Conservation (phyloP, 2,329 filamentous ascomycete species). For the Paraconiothyrium sp. region DNA sequence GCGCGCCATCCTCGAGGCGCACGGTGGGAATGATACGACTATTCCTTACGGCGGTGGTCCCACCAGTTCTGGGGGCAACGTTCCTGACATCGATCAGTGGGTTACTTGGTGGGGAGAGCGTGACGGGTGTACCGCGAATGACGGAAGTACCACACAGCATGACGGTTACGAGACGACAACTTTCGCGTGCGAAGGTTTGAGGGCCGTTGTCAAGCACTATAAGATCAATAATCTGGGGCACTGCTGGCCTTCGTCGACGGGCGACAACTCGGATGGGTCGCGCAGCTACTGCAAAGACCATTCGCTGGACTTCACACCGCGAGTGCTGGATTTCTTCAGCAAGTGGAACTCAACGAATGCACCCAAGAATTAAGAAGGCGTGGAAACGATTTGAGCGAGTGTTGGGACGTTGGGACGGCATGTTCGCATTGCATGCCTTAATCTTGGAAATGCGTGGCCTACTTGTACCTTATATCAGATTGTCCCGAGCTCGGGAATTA, state of each 20-base stretch:
- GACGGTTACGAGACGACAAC: background rate
- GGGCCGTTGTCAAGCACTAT: constrained; percentile 8
- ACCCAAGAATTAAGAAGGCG: constrained; percentile 1
- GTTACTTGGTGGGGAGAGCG: constrained; percentile 12
- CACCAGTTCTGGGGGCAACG: background rate
- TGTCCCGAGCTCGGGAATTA: too few species aligned
- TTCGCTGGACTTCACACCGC: constrained; percentile 11
- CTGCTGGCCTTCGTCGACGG: constrained; percentile 15
- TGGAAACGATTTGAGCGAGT: background rate
- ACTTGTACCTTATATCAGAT: too few species aligned
- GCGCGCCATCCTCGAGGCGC: constrained; percentile 13
- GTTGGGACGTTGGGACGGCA: background rate
- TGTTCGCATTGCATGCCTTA: background rate
- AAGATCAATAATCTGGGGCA: constrained; percentile 9
- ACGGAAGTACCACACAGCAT: constrained; percentile 2
- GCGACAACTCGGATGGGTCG: constrained; percentile 8
- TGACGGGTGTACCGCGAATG: constrained; percentile 1
- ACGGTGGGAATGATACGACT: constrained; percentile 4
- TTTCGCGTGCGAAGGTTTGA: background rate
- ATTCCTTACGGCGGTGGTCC: background rate
- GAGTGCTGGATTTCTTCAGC: constrained; percentile 7
- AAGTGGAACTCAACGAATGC: constrained; percentile 5
- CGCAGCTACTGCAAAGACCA: constrained; percentile 7
- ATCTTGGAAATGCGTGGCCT: background rate
- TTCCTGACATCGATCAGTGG: constrained; percentile 5